Percentiles rank a stretch among this genome's conserved stretches.
Evolutionary conservation across 495 filamentous ascomycete genomes (phyloP).

Genomic region (Daldinia childiae): DNA sequence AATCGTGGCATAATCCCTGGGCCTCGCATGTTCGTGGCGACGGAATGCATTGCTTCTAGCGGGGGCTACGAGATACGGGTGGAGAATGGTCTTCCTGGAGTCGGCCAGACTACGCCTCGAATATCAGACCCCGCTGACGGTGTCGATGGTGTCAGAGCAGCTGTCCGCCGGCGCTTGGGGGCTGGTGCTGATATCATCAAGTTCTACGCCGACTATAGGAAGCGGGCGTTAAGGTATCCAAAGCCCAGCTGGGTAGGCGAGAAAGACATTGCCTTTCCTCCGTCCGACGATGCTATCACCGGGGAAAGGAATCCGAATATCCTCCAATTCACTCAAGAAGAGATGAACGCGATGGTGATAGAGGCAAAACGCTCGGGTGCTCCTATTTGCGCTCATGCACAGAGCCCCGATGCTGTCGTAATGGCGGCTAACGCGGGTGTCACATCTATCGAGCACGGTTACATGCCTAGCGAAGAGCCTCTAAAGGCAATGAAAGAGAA

Average conservation of each 20-base stretch:
- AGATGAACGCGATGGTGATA: slow-evolving; percentile 62
- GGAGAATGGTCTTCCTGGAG: slow-evolving; percentile 51
- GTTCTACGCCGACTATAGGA: slow-evolving; percentile 63
- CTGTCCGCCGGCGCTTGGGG: slow-evolving; percentile 57
- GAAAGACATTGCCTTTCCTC: slow-evolving; percentile 29
- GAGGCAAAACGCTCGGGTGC: slow-evolving; percentile 54
- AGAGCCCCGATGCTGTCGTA: slow-evolving; percentile 52
- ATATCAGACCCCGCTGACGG: slow-evolving; percentile 59
- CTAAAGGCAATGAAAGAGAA: slow-evolving; percentile 52
- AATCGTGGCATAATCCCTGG: slow-evolving; percentile 62
- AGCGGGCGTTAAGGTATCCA: slow-evolving; percentile 59
- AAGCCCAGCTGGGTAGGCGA: slow-evolving; percentile 37
- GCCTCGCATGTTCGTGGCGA: slow-evolving; percentile 62
- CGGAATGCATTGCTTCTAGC: slow-evolving; percentile 58
- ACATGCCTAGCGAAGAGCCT: slow-evolving; percentile 49
- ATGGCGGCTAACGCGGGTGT: slow-evolving; percentile 62
- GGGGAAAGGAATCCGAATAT: slow-evolving; percentile 54
- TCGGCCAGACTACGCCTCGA: slow-evolving; percentile 46
- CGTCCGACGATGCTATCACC: slow-evolving; percentile 40
- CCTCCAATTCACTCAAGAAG: slow-evolving; percentile 55
- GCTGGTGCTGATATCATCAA: slow-evolving; percentile 64
- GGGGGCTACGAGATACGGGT: slow-evolving; percentile 59
- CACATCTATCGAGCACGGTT: slow-evolving; percentile 62
- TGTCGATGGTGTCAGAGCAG: slow-evolving; percentile 53
- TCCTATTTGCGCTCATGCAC: slow-evolving; percentile 59